Percentiles rank a stretch among this genome's conserved stretches.
Evolutionary conservation across 805 yeast species (phyloP).

Genomic region (Ogataea pini): DNA sequence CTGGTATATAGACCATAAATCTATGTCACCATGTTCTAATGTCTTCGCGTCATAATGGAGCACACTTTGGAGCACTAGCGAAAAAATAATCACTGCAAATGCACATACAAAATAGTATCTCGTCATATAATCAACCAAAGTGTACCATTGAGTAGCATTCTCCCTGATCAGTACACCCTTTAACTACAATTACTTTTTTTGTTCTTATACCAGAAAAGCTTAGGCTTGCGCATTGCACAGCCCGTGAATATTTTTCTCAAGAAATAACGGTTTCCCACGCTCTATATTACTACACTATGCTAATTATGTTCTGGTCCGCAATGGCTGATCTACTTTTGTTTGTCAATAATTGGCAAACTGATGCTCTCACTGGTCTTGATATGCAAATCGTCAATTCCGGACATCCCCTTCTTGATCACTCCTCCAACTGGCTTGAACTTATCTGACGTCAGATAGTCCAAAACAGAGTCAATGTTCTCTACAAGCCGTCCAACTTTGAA

Average conservation of each 20-base stretch:
- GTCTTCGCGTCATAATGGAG: not conserved
- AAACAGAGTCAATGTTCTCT: conserved; percentile 53
- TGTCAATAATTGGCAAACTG: conserved; percentile 54
- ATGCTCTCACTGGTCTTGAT: conserved; percentile 68
- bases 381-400: conserved; percentile 51
- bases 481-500: conserved; percentile 45
- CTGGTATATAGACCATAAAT: conserved; percentile 15
- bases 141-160: not conserved
- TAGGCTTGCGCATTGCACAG: not conserved
- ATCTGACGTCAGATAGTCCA: conserved; percentile 47
- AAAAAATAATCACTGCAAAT: not conserved
- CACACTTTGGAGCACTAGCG: not conserved
- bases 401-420: conserved; percentile 43
- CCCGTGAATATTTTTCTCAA: conserved; percentile 1
- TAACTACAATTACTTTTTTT: not conserved
- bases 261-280: not conserved
- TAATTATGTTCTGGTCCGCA: too few species aligned
- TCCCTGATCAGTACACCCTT: too few species aligned
- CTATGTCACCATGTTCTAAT: conserved; percentile 5
- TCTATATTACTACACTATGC: not conserved
- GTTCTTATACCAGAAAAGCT: not conserved
- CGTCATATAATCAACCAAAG: not conserved
- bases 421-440: conserved; percentile 61
- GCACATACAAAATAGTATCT: not conserved
- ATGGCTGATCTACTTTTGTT: not conserved